Evolutionary conservation across 2,329 filamentous ascomycete species (phyloP), one percentile per base, ranked within the genome.

Genomic region (Grosmannia serpens): DNA sequence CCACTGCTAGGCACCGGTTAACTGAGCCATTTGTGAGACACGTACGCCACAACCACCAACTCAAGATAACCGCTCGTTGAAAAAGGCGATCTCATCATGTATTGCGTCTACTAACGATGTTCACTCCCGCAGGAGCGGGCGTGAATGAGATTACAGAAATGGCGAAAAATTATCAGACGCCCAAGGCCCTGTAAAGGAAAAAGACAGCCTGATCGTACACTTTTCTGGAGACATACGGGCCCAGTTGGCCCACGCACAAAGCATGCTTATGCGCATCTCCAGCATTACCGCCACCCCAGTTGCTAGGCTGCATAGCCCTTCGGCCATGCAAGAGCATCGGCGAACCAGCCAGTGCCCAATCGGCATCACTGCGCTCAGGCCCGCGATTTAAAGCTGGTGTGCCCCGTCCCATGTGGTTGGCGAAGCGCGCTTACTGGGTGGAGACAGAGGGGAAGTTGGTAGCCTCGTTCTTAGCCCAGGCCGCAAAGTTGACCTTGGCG

Each of bases 401-500:
- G 8, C 13, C 17, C 35, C 35, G 7, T 5, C 22, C 20, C 29
- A 5, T 53, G 22, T 17, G 17, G 4, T 33, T 13, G 3, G n/a
- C 44, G 44, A 26, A 20, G 15, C 24, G 15, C 17, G 22, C n/a
- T 46, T 29, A 54, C 31, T 41, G 17, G 35, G 24, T 59, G 29
- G 65, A 58, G 22, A 67, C 65, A 17, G 61, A 62, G 50, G 69
- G 70, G 64, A 70, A 71, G 58, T 67, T 64, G 41, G 49, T 56
- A 9, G 66, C 64, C 61, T 71, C 68, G 15, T 62, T 63, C 66
- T 69, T 62, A 55, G 62, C 65, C 70, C 70, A 71, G n/a, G 64
- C 59, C 59, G 64, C 61, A 44, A 71, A 49, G 61, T 70, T 63
- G 74, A 67, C 68, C 63, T 67, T 68, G 63, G 64, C 62, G 73